phyloP scores from a whole-genome alignment of 371 early-diverging fungal genomes.

The Rhizopus sp. region DNA sequence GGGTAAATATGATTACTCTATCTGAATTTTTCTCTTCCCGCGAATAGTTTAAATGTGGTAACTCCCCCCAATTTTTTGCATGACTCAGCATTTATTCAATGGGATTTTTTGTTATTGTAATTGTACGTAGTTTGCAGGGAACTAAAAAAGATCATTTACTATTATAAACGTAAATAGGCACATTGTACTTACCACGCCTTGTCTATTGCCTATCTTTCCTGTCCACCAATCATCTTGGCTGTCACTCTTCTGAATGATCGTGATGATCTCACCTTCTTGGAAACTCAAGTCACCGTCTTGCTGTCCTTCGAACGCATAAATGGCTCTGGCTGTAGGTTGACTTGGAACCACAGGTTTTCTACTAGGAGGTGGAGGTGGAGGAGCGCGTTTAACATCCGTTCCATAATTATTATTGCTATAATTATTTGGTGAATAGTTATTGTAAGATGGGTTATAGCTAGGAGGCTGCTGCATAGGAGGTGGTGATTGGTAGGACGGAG shows the following conservation, averaged over 20 bases:
- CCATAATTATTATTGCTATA: neutral
- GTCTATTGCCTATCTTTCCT: constrained; percentile 62
- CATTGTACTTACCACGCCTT: constrained; percentile 61
- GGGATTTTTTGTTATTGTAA: neutral
- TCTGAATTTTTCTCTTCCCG: constrained; percentile 2
- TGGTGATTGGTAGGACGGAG: constrained; percentile 1
- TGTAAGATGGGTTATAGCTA: constrained; percentile 3
- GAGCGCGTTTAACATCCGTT: constrained; percentile 17
- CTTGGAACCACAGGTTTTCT: constrained; percentile 22
- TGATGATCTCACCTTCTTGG: constrained; percentile 76
- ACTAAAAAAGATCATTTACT: constrained; percentile 33
- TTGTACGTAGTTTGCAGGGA: constrained; percentile 83
- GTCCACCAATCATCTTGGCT: constrained; percentile 87
- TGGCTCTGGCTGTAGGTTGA: constrained; percentile 53
- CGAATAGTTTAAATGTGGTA: neutral
- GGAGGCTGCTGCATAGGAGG: neutral
- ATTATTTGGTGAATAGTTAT: neutral
- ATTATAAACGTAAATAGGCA: neutral
- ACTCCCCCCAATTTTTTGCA: constrained; percentile 1
- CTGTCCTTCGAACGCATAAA: constrained; percentile 77
- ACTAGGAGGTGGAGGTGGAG: constrained; percentile 21
- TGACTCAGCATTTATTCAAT: constrained; percentile 1
- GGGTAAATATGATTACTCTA: constrained; percentile 5
- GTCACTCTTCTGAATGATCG: constrained; percentile 65
- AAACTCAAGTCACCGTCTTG: constrained; percentile 78